phyloP scores from a whole-genome alignment of 2,329 filamentous ascomycete species.

The Penicillium sp. region DNA sequence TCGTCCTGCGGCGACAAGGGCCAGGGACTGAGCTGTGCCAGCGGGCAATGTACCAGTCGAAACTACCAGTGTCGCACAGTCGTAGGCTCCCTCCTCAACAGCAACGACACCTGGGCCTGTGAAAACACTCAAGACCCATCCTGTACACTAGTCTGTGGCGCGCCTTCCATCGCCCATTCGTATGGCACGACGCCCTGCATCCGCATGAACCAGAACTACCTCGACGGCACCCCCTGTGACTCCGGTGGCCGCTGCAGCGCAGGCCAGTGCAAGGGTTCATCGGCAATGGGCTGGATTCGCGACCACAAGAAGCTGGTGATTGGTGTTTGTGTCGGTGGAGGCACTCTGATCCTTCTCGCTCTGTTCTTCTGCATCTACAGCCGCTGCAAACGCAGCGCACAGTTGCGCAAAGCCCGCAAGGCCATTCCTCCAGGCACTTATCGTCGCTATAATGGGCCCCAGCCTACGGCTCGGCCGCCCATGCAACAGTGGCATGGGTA shows the following conservation, averaged over 20 bases:
- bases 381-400: slow-evolving; percentile 50
- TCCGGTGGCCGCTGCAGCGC: slow-evolving; percentile 78
- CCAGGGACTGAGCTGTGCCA: slow-evolving; percentile 72
- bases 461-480: slow-evolving; percentile 8
- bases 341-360: slow-evolving; percentile 68
- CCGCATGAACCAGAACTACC: slow-evolving; percentile 77
- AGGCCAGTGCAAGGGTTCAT: slow-evolving; percentile 73
- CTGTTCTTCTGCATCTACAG: slow-evolving; percentile 67
- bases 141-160: slow-evolving; percentile 76
- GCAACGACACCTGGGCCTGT: slow-evolving; percentile 80
- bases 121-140: slow-evolving; percentile 54
- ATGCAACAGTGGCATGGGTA: slow-evolving; percentile 28
- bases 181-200: slow-evolving; percentile 62
- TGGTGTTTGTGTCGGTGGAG: slow-evolving; percentile 71
- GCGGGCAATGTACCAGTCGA: slow-evolving; percentile 90
- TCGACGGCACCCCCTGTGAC: slow-evolving; percentile 85
- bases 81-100: slow-evolving; percentile 71
- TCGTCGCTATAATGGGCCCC: slow-evolving; percentile 7
- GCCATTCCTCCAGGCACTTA: slow-evolving; percentile 10
- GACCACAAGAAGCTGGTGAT: slow-evolving; percentile 81
- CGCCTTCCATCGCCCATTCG: slow-evolving; percentile 65
- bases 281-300: slow-evolving; percentile 72
- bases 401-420: slow-evolving; percentile 17
- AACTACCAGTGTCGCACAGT: slow-evolving; percentile 85
- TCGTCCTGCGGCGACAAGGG: slow-evolving; percentile 63